A percentile compares a stretch with the other conserved stretches of the same genome.
Evolutionary conservation across 2,329 filamentous ascomycete genomes (phyloP).

Genomic region (Helotiales sp.): DNA sequence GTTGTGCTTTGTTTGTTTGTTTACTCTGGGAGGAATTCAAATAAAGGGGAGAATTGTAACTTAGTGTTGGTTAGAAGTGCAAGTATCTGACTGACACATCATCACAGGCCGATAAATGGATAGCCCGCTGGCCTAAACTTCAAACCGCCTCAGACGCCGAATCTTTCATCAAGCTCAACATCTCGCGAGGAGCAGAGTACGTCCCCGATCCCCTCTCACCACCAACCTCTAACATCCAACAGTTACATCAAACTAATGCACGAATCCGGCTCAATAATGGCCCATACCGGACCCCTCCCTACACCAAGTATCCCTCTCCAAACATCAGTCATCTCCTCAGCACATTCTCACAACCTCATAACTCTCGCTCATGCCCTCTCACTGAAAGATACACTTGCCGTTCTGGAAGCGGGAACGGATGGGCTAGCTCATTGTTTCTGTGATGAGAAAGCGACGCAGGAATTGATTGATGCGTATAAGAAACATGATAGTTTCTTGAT

Average conservation of each 20-base stretch:
- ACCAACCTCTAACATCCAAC: not conserved
- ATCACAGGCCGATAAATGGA: constrained; percentile 3
- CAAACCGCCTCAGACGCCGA: constrained; percentile 6
- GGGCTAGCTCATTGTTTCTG: constrained; percentile 44
- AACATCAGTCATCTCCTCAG: constrained; percentile 48
- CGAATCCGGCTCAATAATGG: constrained; percentile 40
- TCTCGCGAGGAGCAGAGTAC: constrained; percentile 37
- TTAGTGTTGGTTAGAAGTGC: too few relatives aligned
- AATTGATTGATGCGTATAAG: constrained; percentile 13
- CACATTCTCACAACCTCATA: constrained; percentile 38
- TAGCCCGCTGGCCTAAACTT: constrained; percentile 11
- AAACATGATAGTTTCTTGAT: constrained; percentile 10
- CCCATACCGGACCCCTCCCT: not conserved
- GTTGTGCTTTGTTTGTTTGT: not conserved
- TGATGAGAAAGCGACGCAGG: constrained; percentile 33
- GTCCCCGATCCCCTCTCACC: not conserved
- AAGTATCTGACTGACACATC: not conserved
- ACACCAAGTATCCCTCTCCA: constrained; percentile 52
- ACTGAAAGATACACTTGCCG: constrained; percentile 39
- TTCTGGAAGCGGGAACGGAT: constrained; percentile 40
- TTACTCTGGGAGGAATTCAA: too few relatives aligned
- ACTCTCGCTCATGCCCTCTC: constrained; percentile 41
- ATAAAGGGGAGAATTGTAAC: too few relatives aligned
- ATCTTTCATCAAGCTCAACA: constrained; percentile 5
- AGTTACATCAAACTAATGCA: constrained; percentile 58